These are phyloP conservation scores for Penicillium sp. DNA, from an alignment of 2,329 filamentous ascomycete genomes.

Conservation along the genomic window DNA sequence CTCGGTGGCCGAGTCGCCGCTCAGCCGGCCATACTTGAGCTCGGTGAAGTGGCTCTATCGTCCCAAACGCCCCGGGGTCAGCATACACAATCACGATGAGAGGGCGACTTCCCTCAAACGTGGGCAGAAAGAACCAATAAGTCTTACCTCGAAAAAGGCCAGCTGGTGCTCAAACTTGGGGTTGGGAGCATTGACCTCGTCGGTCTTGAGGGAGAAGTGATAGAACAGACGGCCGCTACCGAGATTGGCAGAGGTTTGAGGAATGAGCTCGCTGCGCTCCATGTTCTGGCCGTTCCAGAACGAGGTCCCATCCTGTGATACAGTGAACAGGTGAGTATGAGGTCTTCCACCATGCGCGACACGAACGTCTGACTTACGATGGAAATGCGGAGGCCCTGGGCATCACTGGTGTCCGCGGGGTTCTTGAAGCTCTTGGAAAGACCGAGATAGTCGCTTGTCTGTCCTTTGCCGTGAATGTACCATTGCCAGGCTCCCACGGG, in stretches of 20 bases:
- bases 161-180: constrained; percentile 62
- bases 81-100: neutral
- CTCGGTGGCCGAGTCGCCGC: constrained; percentile 44
- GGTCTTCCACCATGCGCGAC: neutral
- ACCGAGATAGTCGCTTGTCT: constrained; percentile 52
- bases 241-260: constrained; percentile 61
- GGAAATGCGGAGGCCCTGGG: constrained; percentile 63
- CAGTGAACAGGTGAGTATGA: neutral
- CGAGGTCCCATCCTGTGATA: constrained; percentile 32
- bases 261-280: constrained; percentile 68
- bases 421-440: constrained; percentile 59
- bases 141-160: constrained; percentile 44
- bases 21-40: constrained; percentile 56
- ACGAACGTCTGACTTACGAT: constrained; percentile 37
- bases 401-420: constrained; percentile 55
- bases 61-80: neutral
- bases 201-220: constrained; percentile 63
- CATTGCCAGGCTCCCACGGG: constrained; percentile 67
- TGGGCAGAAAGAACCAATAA: too few species aligned
- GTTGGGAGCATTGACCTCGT: constrained; percentile 54
- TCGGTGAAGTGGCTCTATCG: constrained; percentile 66
- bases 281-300: constrained; percentile 69
- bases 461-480: constrained; percentile 63
- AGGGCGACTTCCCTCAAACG: too few species aligned
- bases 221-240: constrained; percentile 63